phyloP scores from a whole-genome alignment of 2,329 filamentous ascomycete species.

The Xylariaceae sp. region DNA sequence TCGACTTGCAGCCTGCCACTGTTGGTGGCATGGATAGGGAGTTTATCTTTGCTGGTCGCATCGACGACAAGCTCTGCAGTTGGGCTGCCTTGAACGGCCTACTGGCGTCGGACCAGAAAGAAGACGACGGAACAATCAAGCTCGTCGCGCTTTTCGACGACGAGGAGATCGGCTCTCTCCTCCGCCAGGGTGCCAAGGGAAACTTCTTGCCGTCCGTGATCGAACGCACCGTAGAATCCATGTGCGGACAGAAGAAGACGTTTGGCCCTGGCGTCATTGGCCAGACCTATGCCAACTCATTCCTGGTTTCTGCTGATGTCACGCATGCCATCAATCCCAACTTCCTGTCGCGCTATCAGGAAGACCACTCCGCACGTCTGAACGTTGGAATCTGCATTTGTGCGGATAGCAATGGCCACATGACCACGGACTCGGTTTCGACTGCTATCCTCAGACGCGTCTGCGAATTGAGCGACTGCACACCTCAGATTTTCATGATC shows the following conservation, averaged over 20 bases:
- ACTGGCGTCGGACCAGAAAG: constrained; percentile 56
- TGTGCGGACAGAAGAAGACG: constrained; percentile 37
- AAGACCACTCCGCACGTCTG: constrained; percentile 77
- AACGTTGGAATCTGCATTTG: constrained; percentile 81
- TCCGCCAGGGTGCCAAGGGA: constrained; percentile 81
- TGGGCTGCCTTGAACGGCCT: constrained; percentile 86
- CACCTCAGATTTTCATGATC: constrained; percentile 87
- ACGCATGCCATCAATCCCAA: constrained; percentile 94
- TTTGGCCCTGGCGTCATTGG: constrained; percentile 60
- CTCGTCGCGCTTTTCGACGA: constrained; percentile 93
- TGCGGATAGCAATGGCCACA: constrained; percentile 84
- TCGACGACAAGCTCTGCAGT: constrained; percentile 96
- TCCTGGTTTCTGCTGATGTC: constrained; percentile 88
- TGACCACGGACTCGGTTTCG: constrained; percentile 88
- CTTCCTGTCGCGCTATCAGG: constrained; percentile 77
- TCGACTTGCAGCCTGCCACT: constrained; percentile 79
- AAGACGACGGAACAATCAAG: constrained; percentile 67
- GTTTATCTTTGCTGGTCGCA: constrained; percentile 89
- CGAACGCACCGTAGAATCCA: constrained; percentile 70
- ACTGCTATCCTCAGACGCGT: constrained; percentile 74
- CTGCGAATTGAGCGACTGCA: constrained; percentile 65
- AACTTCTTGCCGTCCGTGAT: constrained; percentile 82
- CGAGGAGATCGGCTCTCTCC: constrained; percentile 87
- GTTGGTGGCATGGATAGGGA: constrained; percentile 83
- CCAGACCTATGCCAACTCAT: constrained; percentile 84